Evolutionary conservation across 208 protist genomes (phyloP).

Genomic region (Herpetomonas tarakana): DNA sequence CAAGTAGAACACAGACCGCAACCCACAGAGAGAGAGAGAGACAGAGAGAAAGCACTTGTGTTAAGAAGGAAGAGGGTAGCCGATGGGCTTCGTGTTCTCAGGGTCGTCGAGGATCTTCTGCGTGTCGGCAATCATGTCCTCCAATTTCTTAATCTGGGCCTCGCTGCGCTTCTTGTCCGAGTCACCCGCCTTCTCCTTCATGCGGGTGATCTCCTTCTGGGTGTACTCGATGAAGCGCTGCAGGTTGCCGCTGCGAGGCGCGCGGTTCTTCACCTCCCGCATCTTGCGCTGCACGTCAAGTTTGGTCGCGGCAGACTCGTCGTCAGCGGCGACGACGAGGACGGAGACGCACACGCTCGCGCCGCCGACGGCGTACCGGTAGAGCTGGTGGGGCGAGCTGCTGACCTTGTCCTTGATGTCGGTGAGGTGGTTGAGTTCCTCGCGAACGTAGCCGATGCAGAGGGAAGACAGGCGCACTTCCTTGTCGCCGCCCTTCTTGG

Average conservation of each 20-base stretch:
- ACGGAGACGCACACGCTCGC: conserved; percentile 53
- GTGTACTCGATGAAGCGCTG: conserved; percentile 66
- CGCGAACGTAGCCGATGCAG: conserved; percentile 50
- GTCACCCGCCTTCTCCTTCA: conserved; percentile 61
- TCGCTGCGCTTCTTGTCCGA: conserved; percentile 44
- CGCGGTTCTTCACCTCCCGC: conserved; percentile 73
- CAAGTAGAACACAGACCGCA: neutral
- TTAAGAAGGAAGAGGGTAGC: conserved; percentile 43
- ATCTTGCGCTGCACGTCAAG: conserved; percentile 71
- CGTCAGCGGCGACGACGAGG: conserved; percentile 31
- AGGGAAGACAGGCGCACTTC: conserved; percentile 77
- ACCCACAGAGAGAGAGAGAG: conserved; percentile 7
- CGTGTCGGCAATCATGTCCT: conserved; percentile 63
- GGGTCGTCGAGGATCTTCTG: conserved; percentile 56
- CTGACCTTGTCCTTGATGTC: conserved; percentile 64
- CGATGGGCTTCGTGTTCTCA: conserved; percentile 48
- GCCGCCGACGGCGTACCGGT: conserved; percentile 74
- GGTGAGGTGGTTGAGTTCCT: conserved; percentile 37
- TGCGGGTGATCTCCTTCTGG: conserved; percentile 59
- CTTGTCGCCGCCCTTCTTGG: conserved; percentile 48
- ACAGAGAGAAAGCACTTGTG: neutral
- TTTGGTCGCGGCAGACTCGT: conserved; percentile 25
- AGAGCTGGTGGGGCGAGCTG: conserved; percentile 50
- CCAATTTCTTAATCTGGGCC: conserved; percentile 54
- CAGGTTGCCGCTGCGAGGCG: conserved; percentile 74